Conservation (phyloP, 2,329 filamentous ascomycete genomes). For the Fusarium duplospermum region DNA sequence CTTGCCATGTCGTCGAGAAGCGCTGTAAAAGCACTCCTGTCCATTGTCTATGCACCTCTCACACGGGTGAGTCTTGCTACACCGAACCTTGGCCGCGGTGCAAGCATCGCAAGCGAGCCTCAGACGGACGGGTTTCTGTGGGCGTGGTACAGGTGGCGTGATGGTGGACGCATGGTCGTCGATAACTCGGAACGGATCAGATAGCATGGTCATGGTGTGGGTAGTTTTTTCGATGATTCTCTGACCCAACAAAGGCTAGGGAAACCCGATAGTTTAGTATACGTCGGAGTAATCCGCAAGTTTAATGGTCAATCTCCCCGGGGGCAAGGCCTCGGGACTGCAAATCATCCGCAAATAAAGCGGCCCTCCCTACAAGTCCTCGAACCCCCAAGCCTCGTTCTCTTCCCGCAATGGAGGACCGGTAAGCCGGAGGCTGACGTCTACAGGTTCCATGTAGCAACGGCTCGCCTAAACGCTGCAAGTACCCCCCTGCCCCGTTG, state of each 20-base stretch:
- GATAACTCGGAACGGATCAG: conserved; percentile 11
- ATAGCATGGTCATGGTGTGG: not conserved
- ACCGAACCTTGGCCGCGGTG: conserved; percentile 34
- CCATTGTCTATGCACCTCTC: conserved; percentile 31
- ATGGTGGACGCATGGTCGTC: not conserved
- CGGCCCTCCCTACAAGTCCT: not conserved
- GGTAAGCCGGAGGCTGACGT: conserved; percentile 13
- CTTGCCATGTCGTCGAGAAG: conserved; percentile 21
- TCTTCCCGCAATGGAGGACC: conserved; percentile 20
- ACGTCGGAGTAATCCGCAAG: not conserved
- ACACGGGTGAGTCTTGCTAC: conserved; percentile 32
- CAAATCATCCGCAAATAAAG: conserved; percentile 3
- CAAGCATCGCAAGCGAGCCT: conserved; percentile 33
- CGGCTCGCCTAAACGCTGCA: not conserved
- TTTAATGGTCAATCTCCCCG: conserved; percentile 9
- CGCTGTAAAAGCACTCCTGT: conserved; percentile 26
- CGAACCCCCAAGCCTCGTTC: conserved; percentile 16
- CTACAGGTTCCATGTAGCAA: not conserved
- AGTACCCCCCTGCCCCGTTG: not conserved
- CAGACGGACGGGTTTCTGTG: conserved; percentile 20
- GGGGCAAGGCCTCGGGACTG: not conserved
- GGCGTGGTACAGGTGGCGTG: not conserved
- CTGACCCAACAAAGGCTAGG: not conserved
- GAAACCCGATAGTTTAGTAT: not conserved
- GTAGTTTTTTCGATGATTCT: not conserved